Conservation (phyloP, 2,329 filamentous ascomycete species). For the Claviceps sp. region DNA sequence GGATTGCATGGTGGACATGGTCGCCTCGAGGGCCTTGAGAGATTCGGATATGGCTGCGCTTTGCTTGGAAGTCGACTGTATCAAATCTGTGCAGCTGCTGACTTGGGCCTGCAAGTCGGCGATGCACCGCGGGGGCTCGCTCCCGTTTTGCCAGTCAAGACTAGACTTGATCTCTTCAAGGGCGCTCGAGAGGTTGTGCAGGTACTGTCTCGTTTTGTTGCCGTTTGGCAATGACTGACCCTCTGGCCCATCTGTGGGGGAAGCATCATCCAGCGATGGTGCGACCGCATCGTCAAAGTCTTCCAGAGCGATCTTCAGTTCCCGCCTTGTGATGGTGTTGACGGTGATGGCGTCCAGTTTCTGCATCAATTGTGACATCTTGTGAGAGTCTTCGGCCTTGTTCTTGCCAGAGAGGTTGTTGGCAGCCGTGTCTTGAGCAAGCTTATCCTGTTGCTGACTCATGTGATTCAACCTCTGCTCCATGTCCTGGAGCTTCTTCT, state of each 20-base stretch:
- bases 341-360: neutral
- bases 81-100: neutral
- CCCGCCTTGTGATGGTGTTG: neutral
- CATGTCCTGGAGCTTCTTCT: constrained; percentile 13
- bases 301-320: constrained; percentile 1
- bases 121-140: neutral
- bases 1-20: neutral
- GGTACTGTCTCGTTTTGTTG: neutral
- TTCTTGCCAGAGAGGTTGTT: neutral
- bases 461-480: constrained; percentile 5
- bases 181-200: neutral
- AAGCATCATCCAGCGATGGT: neutral
- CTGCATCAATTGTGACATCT: neutral
- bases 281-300: constrained; percentile 2
- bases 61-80: constrained; percentile 1
- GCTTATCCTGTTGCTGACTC: neutral
- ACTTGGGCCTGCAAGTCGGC: neutral
- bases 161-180: neutral
- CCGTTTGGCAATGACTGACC: neutral
- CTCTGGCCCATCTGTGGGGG: neutral
- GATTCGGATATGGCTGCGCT: neutral
- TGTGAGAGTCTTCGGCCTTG: neutral
- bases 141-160: neutral
- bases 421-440: neutral
- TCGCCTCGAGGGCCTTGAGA: constrained; percentile 1